Evolutionary conservation across 768 basidiomycete species (phyloP), one percentile per base, ranked within the genome.

Genomic region (Tylopilus sp.): DNA sequence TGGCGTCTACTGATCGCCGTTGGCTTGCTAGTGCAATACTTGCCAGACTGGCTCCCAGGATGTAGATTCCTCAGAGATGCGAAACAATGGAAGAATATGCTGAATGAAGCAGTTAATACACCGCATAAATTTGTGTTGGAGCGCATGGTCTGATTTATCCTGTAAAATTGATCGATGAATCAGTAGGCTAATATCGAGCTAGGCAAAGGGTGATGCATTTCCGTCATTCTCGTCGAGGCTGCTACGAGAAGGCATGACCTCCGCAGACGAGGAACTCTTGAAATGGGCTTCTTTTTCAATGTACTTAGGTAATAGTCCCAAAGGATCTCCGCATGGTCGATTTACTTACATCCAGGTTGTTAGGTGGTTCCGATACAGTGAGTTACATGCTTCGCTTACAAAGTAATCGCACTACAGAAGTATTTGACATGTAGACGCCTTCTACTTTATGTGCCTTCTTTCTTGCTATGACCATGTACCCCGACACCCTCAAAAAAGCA

Each of bases 281-380:
- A 53, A 55, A 22, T 63, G 62, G 53, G 42, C 52, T 18, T 48
- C 56, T 4, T 45, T 58, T n/a, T 35, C 50, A 15, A 54, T 61
- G 52, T 61, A 56, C 26, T 0, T 56, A 4, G 59, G 62, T 61
- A 49, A 49, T 25, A 51, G 10, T 12, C 40, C 52, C 9, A 1
- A 1, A 6, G 28, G 8, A 38, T 42, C 23, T 22, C 2, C 1
- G 6, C 7, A 6, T 15, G 10, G 25, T 6, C 4, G 7, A 17
- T 20, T 5, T 13, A 18, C 44, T 47, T 13, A 28, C n/a, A 11
- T 54, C 2, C 3, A 31, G 23, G 4, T 3, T 35, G 9, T 40
- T 38, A 76, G 79, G 38, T 23, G 62, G 50, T 44, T 28, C 56
- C 3, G 58, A 63, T 11, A 60, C 55, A 1, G 60, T 56, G 12